Percentiles rank a stretch among this genome's conserved stretches.
phyloP scores from a whole-genome alignment of 1,139 yeast genomes.

The Casaregolazyma lundiana region DNA sequence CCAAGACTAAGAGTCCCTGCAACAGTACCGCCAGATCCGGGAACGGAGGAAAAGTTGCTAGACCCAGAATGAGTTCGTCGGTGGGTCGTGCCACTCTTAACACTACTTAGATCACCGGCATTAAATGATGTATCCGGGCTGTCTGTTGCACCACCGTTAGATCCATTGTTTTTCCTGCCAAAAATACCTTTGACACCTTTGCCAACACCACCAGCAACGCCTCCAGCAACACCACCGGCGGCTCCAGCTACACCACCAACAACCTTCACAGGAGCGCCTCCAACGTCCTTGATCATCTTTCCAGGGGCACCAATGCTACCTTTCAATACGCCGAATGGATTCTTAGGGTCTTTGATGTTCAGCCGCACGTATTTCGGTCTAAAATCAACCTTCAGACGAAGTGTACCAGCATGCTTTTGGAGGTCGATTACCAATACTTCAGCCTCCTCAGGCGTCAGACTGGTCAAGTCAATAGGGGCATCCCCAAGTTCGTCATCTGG shows the following conservation, averaged over 20 bases:
- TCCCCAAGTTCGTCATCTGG: constrained; percentile 76
- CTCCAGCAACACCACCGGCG: constrained; percentile 25
- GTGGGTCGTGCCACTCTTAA: constrained; percentile 15
- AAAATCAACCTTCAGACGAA: constrained; percentile 57
- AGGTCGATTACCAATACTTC: constrained; percentile 54
- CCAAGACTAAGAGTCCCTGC: constrained; percentile 29
- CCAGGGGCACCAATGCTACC: constrained; percentile 20
- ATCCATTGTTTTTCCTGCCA: constrained; percentile 23
- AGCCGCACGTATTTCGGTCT: constrained; percentile 63
- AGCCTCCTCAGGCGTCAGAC: constrained; percentile 54
- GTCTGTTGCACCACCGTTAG: constrained; percentile 18
- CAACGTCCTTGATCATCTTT: constrained; percentile 24
- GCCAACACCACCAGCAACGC: constrained; percentile 39
- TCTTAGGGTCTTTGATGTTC: constrained; percentile 28
- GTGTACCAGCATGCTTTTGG: constrained; percentile 49
- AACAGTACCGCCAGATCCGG: constrained; percentile 16
- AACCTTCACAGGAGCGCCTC: constrained; percentile 24
- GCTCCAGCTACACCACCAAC: constrained; percentile 24
- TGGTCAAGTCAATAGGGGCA: constrained; percentile 54
- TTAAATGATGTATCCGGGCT: constrained; percentile 16
- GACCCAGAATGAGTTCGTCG: constrained; percentile 20
- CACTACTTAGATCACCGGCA: constrained; percentile 12
- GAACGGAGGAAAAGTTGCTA: constrained; percentile 15
- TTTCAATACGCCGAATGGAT: constrained; percentile 14
- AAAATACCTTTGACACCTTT: constrained; percentile 33